Percentiles rank a stretch among this genome's conserved stretches.
phyloP scores from a whole-genome alignment of 2,329 filamentous ascomycete species.

The Xylariales sp. region DNA sequence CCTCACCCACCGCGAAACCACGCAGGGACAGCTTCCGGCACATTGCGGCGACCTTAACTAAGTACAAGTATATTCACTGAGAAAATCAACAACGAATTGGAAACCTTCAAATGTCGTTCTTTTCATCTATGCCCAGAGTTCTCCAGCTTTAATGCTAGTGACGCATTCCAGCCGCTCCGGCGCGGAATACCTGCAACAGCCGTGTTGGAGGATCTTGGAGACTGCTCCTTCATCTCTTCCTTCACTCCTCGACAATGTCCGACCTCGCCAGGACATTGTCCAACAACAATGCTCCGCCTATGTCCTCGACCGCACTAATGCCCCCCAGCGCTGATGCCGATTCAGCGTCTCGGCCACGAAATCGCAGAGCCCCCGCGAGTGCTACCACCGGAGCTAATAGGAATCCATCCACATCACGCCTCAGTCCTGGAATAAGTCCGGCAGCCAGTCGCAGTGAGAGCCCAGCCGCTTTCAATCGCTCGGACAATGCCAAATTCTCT shows the following conservation, averaged over 20 bases:
- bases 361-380: slow-evolving; percentile 37
- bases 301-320: slow-evolving; percentile 42
- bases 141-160: slow-evolving; percentile 18
- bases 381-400: slow-evolving; percentile 20
- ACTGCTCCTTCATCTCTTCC: slow-evolving; percentile 7
- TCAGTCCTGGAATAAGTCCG: slow-evolving; percentile 32
- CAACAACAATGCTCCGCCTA: slow-evolving; percentile 22
- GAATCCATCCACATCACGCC: slow-evolving; percentile 22
- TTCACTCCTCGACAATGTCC: slow-evolving; percentile 19
- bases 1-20: too few relatives aligned
- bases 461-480: slow-evolving; percentile 42
- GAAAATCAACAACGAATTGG: too few relatives aligned
- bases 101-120: slow-evolving; percentile 1
- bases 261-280: slow-evolving; percentile 15
- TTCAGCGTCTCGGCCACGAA: slow-evolving; percentile 43
- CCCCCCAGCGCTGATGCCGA: slow-evolving; percentile 37
- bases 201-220: too few relatives aligned
- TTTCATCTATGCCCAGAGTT: slow-evolving; percentile 5
- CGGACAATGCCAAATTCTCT: slow-evolving; percentile 21
- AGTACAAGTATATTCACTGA: too few relatives aligned
- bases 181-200: slow-evolving; percentile 16
- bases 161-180: slow-evolving; percentile 16
- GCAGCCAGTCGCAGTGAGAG: slow-evolving; percentile 40
- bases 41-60: too few relatives aligned
- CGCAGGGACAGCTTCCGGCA: too few relatives aligned